Percentiles rank a stretch among this genome's conserved stretches.
Conservation (phyloP, 768 basidiomycete genomes). For the Boletus tomentosulus region DNA sequence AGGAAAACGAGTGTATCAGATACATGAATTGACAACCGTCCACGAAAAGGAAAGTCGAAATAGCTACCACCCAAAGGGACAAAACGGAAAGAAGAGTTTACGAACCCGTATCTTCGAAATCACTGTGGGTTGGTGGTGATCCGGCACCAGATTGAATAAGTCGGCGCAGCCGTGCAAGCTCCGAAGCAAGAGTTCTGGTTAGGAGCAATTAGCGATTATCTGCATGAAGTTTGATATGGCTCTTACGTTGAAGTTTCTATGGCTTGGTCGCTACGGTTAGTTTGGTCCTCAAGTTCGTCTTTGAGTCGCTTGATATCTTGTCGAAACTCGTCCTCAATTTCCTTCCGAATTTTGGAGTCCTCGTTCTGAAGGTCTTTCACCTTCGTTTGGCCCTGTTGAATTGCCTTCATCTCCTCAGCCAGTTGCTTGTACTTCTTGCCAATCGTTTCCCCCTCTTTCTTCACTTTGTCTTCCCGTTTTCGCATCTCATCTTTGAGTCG, state of each 20-base stretch:
- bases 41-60: conserved; percentile 11
- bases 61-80: background rate
- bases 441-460: conserved; percentile 60
- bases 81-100: conserved; percentile 2
- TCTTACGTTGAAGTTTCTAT: conserved; percentile 59
- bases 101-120: conserved; percentile 11
- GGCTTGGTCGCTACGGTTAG: conserved; percentile 53
- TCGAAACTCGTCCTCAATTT: conserved; percentile 59
- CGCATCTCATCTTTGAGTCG: conserved; percentile 69
- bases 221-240: background rate
- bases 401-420: conserved; percentile 56
- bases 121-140: conserved; percentile 19
- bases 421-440: conserved; percentile 67
- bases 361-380: conserved; percentile 50
- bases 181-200: conserved; percentile 52
- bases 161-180: conserved; percentile 65
- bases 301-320: conserved; percentile 54
- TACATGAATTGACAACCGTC: conserved; percentile 31
- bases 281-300: conserved; percentile 49
- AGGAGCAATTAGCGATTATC: background rate
- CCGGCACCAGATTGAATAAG: conserved; percentile 61
- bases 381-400: conserved; percentile 42
- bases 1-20: conserved; percentile 27
- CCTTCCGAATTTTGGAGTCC: conserved; percentile 44
- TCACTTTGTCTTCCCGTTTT: conserved; percentile 66